Base-by-base conservation (phyloP, 305 asterid species). In the Fraxinus paxiana region DNA sequence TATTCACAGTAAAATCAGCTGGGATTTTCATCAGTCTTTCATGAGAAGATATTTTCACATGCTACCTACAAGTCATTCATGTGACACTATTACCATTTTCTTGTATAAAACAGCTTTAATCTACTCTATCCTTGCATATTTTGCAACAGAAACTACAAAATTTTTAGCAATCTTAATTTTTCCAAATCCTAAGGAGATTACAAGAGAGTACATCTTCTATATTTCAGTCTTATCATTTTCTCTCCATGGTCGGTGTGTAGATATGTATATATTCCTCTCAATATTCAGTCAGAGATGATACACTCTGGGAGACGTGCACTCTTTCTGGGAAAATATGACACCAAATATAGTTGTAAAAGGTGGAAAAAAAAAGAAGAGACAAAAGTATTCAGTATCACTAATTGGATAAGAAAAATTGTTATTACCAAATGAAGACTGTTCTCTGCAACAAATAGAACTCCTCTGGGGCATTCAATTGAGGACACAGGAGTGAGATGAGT, bases 401-500 rank as follows among this genome's bases (percentile, higher is more conserved):
- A 78, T 34, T 15, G 43, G 33, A 38, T 43, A 56, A 81, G 63
- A 41, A 2, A 43, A 33, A 73, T 46, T 63, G 77, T 34, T 37
- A 72, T 90, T 92, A 96, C 99, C 98, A 96, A 85, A 83, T 96
- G 96, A 88, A 96, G 98, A 83, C 99, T 88, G 87, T 91, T 94
- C 77, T 96, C 98, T 41, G 99, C 95, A 83, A 96, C 98, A 92
- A 94, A 96, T 82, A 96, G 56, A 82, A 96, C 89, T 81, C 99
- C 99, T 77, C 91, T 88, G 71, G 97, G 98, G 84, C 98, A 96
- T 82, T 96, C 98, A 73, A 77, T 35, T 77, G 98, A 96, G 78
- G 93, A 85, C 75, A 96, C 98, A 75, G 99, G 98, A 87, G 99
- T 94, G 77, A 87, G 98, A 89, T 96, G 97, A 73, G 98, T 96